These are phyloP conservation scores for Punica granatum DNA, from an alignment of 345 rosid species.

Conservation along the genomic window DNA sequence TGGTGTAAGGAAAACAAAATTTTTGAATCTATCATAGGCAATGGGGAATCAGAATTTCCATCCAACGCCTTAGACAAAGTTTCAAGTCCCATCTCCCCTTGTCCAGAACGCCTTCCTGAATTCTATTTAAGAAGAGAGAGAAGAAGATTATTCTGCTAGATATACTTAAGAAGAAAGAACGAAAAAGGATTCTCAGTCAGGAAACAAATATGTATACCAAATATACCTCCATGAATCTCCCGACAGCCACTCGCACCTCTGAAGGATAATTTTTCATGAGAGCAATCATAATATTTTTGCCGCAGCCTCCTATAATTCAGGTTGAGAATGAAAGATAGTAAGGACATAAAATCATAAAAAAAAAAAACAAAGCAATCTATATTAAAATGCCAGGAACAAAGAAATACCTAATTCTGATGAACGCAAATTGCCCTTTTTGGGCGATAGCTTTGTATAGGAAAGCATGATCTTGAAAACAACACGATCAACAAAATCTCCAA, in stretches of 20 bases:
- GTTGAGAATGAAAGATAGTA: not conserved
- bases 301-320: slow-evolving; percentile 57
- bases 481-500: slow-evolving; percentile 40
- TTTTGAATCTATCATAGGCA: slow-evolving; percentile 52
- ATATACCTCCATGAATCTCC: slow-evolving; percentile 55
- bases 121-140: slow-evolving; percentile 27
- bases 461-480: slow-evolving; percentile 54
- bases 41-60: slow-evolving; percentile 41
- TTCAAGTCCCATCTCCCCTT: slow-evolving; percentile 41
- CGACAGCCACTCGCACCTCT: slow-evolving; percentile 46
- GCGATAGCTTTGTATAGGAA: slow-evolving; percentile 50
- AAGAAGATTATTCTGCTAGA: slow-evolving; percentile 3
- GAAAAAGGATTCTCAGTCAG: not conserved
- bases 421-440: slow-evolving; percentile 31
- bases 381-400: not conserved
- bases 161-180: slow-evolving; percentile 5
- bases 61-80: slow-evolving; percentile 52
- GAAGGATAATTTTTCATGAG: slow-evolving; percentile 63
- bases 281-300: slow-evolving; percentile 49
- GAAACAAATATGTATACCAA: slow-evolving; percentile 6
- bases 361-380: not conserved
- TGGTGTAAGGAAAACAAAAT: slow-evolving; percentile 81
- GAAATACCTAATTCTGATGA: slow-evolving; percentile 48
- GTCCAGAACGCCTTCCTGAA: slow-evolving; percentile 35
- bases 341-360: not conserved